Evolutionary conservation across 805 yeast genomes (phyloP).

Genomic region (Nakazawaea ernobii): DNA sequence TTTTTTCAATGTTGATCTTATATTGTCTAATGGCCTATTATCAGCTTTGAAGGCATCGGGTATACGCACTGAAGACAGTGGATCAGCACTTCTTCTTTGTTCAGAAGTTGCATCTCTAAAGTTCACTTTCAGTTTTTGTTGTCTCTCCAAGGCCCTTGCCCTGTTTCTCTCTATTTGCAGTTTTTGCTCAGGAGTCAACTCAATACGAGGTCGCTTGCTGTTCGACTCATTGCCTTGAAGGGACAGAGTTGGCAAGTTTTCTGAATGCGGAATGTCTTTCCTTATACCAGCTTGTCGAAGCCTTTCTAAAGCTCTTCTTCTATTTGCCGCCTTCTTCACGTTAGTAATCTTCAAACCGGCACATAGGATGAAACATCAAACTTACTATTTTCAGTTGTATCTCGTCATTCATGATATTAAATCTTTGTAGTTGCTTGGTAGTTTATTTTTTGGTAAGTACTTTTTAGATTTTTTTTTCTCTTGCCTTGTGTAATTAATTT

Average conservation of each 20-base stretch:
- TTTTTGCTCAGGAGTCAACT: constrained; percentile 43
- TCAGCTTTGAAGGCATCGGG: background rate
- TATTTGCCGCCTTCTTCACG: constrained; percentile 48
- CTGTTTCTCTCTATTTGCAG: constrained; percentile 47
- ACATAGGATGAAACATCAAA: background rate
- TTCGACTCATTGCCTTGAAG: background rate
- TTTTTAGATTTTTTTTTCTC: too few relatives aligned
- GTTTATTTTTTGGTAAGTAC: too few relatives aligned
- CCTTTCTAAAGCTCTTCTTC: constrained; percentile 56
- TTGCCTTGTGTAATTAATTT: too few relatives aligned
- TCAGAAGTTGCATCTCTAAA: constrained; percentile 19
- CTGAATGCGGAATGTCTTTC: constrained; percentile 4
- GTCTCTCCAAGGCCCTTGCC: constrained; percentile 41
- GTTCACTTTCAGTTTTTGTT: constrained; percentile 12
- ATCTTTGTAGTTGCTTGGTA: too few relatives aligned
- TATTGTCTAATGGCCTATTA: constrained; percentile 21
- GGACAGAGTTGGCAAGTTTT: constrained; percentile 4
- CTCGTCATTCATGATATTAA: constrained; percentile 10
- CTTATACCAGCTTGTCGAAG: constrained; percentile 36
- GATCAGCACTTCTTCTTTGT: background rate
- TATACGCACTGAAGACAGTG: background rate
- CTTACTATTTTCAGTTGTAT: constrained; percentile 24
- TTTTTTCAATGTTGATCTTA: constrained; percentile 45
- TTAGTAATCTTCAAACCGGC: background rate
- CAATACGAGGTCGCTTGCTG: constrained; percentile 16